A percentile compares a stretch with the other conserved stretches of the same genome.
phyloP scores from a whole-genome alignment of 2,329 filamentous ascomycete species.

The Sporothrix curviconia region DNA sequence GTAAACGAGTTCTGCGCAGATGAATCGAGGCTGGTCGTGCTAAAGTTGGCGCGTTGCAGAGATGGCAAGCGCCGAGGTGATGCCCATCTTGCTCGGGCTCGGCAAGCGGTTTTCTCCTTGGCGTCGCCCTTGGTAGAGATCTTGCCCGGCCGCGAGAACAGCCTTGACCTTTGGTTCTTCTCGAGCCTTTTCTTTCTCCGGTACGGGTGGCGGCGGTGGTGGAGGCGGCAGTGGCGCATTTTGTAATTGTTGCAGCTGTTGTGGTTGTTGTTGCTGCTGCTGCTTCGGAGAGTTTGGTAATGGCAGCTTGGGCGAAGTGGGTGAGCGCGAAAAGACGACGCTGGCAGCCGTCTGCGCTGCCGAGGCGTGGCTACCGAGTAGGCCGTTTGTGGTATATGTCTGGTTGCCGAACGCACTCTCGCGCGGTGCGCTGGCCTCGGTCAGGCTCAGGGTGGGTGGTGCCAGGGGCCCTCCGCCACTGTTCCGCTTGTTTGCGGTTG shows the following conservation, averaged over 20 bases:
- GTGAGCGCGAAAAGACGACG: slow-evolving; percentile 61
- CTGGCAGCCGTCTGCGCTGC: slow-evolving; percentile 68
- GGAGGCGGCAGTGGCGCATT: slow-evolving; percentile 27
- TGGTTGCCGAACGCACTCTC: slow-evolving; percentile 47
- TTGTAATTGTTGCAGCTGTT: background rate
- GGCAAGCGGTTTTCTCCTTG: slow-evolving; percentile 61
- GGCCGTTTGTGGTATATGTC: slow-evolving; percentile 55
- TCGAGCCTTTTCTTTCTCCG: slow-evolving; percentile 58
- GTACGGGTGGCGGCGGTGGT: slow-evolving; percentile 33
- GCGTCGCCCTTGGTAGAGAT: slow-evolving; percentile 63
- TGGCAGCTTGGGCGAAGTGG: slow-evolving; percentile 43
- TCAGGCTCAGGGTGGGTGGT: slow-evolving; percentile 57
- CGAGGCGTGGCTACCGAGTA: slow-evolving; percentile 52
- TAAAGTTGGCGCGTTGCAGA: slow-evolving; percentile 59
- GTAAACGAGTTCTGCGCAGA: slow-evolving; percentile 57
- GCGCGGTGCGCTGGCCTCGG: slow-evolving; percentile 56
- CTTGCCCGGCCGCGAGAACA: slow-evolving; percentile 72
- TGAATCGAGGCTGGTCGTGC: slow-evolving; percentile 66
- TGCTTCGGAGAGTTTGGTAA: slow-evolving; percentile 20
- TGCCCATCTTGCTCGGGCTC: slow-evolving; percentile 65
- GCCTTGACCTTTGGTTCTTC: slow-evolving; percentile 75
- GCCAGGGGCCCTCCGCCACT: slow-evolving; percentile 47
- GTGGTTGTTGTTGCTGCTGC: slow-evolving; percentile 20
- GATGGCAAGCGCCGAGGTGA: slow-evolving; percentile 60
- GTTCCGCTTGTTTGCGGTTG: slow-evolving; percentile 35